A percentile compares a stretch with the other conserved stretches of the same genome.
Conservation (phyloP, 345 rosid genomes). For the Eucalyptus curtisii region DNA sequence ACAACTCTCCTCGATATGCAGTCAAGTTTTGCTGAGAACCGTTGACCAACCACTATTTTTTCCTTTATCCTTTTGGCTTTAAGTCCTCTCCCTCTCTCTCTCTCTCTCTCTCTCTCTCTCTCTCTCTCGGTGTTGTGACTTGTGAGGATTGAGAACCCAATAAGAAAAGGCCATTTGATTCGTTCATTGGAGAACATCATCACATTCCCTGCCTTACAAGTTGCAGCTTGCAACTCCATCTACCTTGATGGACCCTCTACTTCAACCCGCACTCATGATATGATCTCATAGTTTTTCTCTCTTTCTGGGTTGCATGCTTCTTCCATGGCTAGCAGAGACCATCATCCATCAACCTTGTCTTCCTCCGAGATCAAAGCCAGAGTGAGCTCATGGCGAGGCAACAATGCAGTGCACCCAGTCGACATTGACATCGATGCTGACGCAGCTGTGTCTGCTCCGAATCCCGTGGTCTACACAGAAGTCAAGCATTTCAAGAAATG, state of each 20-base stretch:
- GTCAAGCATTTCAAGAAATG: slow-evolving; percentile 54
- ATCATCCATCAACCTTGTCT: not conserved
- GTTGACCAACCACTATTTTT: not conserved
- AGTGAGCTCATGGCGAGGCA: slow-evolving; percentile 22
- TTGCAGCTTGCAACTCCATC: not conserved
- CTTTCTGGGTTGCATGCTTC: not conserved
- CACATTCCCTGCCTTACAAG: not conserved
- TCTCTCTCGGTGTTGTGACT: not conserved
- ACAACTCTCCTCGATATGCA: not conserved
- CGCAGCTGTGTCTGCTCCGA: not conserved
- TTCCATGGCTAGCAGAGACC: not conserved
- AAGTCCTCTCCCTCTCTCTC: not conserved
- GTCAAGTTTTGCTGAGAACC: not conserved
- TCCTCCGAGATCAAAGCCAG: slow-evolving; percentile 18
- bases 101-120: not conserved
- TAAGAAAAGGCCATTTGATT: not conserved
- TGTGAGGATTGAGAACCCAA: not conserved
- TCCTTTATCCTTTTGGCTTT: not conserved
- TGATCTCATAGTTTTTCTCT: not conserved
- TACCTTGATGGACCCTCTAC: not conserved
- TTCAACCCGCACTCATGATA: not conserved
- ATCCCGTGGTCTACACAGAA: slow-evolving; percentile 25
- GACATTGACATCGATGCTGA: slow-evolving; percentile 12
- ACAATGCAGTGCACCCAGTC: slow-evolving; percentile 32
- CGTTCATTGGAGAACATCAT: not conserved